These are phyloP conservation scores for Nicotiana rustica DNA, from an alignment of 305 asterid genomes.

Conservation along the genomic window DNA sequence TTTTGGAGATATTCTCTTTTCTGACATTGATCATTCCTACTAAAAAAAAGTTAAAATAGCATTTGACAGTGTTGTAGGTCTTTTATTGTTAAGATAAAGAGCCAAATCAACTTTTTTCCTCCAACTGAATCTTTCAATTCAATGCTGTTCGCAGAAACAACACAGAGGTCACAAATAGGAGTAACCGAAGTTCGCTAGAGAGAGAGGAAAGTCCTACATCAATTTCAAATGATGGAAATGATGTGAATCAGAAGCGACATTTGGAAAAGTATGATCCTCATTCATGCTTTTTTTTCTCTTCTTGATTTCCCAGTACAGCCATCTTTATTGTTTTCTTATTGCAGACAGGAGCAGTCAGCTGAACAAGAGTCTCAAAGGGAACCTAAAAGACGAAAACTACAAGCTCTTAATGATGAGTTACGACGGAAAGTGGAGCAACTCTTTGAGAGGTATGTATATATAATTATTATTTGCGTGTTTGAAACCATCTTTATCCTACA, in stretches of 20 bases:
- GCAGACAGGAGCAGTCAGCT: constrained; percentile 55
- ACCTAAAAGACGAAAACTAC: constrained; percentile 50
- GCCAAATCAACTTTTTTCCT: constrained; percentile 11
- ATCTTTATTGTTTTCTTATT: constrained; percentile 39
- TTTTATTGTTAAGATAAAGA: background rate
- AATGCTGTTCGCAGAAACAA: background rate
- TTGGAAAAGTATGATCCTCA: constrained; percentile 51
- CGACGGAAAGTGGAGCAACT: constrained; percentile 65
- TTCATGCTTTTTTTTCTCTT: constrained; percentile 33
- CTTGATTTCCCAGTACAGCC: constrained; percentile 34
- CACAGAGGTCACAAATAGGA: constrained; percentile 38
- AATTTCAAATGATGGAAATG: constrained; percentile 38
- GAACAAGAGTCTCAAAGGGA: constrained; percentile 52
- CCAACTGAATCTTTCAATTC: background rate
- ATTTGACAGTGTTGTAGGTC: constrained; percentile 12
- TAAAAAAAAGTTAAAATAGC: background rate
- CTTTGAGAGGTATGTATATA: constrained; percentile 60
- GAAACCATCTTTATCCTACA: constrained; percentile 25
- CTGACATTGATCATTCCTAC: constrained; percentile 1
- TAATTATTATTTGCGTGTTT: constrained; percentile 40
- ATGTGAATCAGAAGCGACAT: constrained; percentile 43
- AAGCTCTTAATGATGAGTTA: constrained; percentile 54
- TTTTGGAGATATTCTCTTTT: background rate
- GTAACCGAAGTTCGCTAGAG: constrained; percentile 46
- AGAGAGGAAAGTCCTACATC: constrained; percentile 48